Evolutionary conservation across 805 yeast species (phyloP).

Genomic region (Saccharomyces mikatae): DNA sequence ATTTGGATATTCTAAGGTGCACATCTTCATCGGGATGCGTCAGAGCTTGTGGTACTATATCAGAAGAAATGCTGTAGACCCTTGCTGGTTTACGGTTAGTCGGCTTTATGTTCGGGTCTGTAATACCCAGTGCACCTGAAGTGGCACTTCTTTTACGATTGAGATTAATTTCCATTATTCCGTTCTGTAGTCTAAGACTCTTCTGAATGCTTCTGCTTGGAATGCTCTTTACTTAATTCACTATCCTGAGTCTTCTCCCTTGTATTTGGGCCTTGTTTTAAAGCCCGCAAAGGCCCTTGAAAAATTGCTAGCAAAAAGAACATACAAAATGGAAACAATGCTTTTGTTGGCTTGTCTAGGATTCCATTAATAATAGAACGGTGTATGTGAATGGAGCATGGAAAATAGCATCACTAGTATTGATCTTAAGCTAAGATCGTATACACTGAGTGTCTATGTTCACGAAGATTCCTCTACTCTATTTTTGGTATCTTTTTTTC

Average conservation of each 20-base stretch:
- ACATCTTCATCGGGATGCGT: slow-evolving; percentile 16
- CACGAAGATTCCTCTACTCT: not conserved
- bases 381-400: not conserved
- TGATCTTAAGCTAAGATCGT: not conserved
- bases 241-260: not conserved
- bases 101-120: not conserved
- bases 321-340: not conserved
- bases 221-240: not conserved
- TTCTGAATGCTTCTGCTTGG: not conserved
- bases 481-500: not conserved
- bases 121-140: slow-evolving; percentile 1
- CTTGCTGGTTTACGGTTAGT: slow-evolving; percentile 2
- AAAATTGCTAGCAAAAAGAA: not conserved
- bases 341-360: not conserved
- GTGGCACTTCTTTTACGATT: slow-evolving; percentile 6
- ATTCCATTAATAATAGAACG: not conserved
- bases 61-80: slow-evolving; percentile 26
- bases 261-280: not conserved
- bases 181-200: not conserved
- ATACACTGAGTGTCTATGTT: not conserved
- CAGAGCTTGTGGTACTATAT: slow-evolving; percentile 25
- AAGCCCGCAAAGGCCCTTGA: not conserved
- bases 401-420: not conserved
- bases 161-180: not conserved
- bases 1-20: slow-evolving; percentile 4